These are phyloP conservation scores for Aspergillus saccharolyticus DNA, from an alignment of 495 filamentous ascomycete species.

Conservation along the genomic window DNA sequence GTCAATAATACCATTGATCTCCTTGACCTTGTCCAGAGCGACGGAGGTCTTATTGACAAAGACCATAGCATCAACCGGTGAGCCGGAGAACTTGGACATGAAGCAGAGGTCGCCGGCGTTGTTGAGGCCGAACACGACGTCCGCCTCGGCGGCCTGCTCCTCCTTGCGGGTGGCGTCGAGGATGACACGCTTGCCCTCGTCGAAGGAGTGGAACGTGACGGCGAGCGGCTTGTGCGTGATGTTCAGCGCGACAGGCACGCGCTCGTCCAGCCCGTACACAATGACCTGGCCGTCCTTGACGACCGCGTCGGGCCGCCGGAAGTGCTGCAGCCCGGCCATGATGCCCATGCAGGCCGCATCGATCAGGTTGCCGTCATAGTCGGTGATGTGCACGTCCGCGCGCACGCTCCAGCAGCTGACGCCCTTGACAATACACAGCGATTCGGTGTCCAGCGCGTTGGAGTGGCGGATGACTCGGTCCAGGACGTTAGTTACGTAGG, in stretches of 20 bases:
- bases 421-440: slow-evolving; percentile 85
- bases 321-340: slow-evolving; percentile 83
- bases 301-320: slow-evolving; percentile 78
- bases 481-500: slow-evolving; percentile 77
- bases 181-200: slow-evolving; percentile 60
- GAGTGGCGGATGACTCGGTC: slow-evolving; percentile 92
- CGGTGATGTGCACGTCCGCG: slow-evolving; percentile 83
- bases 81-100: slow-evolving; percentile 81
- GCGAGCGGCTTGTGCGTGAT: slow-evolving; percentile 88
- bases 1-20: slow-evolving; percentile 67
- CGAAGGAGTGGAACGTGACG: slow-evolving; percentile 76
- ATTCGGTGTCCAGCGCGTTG: slow-evolving; percentile 87
- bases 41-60: slow-evolving; percentile 64
- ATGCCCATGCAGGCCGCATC: slow-evolving; percentile 81
- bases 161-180: slow-evolving; percentile 77
- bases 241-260: slow-evolving; percentile 81
- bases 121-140: slow-evolving; percentile 82
- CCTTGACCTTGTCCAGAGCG: slow-evolving; percentile 72
- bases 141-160: slow-evolving; percentile 79
- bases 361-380: slow-evolving; percentile 82
- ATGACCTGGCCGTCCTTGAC: slow-evolving; percentile 77
- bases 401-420: slow-evolving; percentile 85
- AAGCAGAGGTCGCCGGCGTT: slow-evolving; percentile 86
- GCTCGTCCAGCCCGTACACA: slow-evolving; percentile 74
- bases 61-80: slow-evolving; percentile 68